Percentiles rank a stretch among this genome's conserved stretches.
Conservation (phyloP, 768 basidiomycete species). For the Lactarius trivialis region DNA sequence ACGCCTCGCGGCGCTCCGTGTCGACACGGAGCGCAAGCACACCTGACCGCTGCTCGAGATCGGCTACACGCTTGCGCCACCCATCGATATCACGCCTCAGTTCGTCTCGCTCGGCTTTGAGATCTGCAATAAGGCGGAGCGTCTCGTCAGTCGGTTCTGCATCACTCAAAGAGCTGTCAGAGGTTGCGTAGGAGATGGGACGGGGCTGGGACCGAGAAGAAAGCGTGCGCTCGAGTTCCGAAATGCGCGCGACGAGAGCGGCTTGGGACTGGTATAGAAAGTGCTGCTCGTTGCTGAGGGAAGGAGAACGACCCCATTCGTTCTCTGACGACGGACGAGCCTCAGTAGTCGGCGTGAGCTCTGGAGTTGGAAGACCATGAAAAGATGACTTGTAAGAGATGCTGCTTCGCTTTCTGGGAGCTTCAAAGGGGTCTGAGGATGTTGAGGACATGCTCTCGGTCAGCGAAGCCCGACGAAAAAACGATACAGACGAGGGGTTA, state of each 20-base stretch:
- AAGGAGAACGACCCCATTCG: slow-evolving; percentile 23
- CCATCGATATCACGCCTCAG: slow-evolving; percentile 83
- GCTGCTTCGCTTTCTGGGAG: slow-evolving; percentile 51
- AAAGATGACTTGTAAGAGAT: slow-evolving; percentile 61
- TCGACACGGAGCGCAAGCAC: slow-evolving; percentile 66
- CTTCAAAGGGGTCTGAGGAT: slow-evolving; percentile 31
- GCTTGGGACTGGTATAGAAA: slow-evolving; percentile 84
- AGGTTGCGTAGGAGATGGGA: slow-evolving; percentile 42
- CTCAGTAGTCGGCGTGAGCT: slow-evolving; percentile 60
- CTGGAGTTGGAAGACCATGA: slow-evolving; percentile 61
- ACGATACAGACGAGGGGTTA: slow-evolving; percentile 31
- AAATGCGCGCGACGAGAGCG: slow-evolving; percentile 73
- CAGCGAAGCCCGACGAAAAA: slow-evolving; percentile 30
- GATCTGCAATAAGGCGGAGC: slow-evolving; percentile 63
- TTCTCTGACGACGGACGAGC: slow-evolving; percentile 36
- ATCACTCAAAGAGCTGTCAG: slow-evolving; percentile 36
- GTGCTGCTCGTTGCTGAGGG: slow-evolving; percentile 58
- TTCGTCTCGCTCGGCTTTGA: slow-evolving; percentile 86
- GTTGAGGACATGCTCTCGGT: slow-evolving; percentile 26
- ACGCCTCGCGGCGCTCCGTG: slow-evolving; percentile 73
- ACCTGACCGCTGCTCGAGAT: slow-evolving; percentile 64
- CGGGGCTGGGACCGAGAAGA: slow-evolving; percentile 38
- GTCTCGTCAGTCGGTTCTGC: slow-evolving; percentile 69
- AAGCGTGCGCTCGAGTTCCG: slow-evolving; percentile 69
- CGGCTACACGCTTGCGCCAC: slow-evolving; percentile 72